Evolutionary conservation across 345 rosid species (phyloP).

Genomic region (rapeseed (Brassica napus)): Da-Ae NC_063452.1:53260501-53261000

Average conservation of each 20-base stretch:
- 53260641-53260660: background rate
- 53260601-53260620: constrained; percentile 2
- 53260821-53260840: constrained; percentile 26
- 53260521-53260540: background rate
- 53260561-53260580: background rate
- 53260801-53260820: constrained; percentile 13
- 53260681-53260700: background rate
- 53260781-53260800: background rate
- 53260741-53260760: constrained; percentile 40
- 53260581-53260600: background rate
- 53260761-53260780: constrained; percentile 24
- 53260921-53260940: background rate
- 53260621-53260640: constrained; percentile 32
- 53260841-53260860: constrained; percentile 11
- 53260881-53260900: no score
- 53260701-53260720: constrained; percentile 36
- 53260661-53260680: background rate
- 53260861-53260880: background rate
- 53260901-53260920: no score
- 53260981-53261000: no score
- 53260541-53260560: background rate
- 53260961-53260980: no score
- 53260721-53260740: constrained; percentile 26
- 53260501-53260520: background rate
- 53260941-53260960: background rate